These are phyloP conservation scores for Lecanicillium sp. DNA, from an alignment of 2,329 filamentous ascomycete species.

Conservation along the genomic window DNA sequence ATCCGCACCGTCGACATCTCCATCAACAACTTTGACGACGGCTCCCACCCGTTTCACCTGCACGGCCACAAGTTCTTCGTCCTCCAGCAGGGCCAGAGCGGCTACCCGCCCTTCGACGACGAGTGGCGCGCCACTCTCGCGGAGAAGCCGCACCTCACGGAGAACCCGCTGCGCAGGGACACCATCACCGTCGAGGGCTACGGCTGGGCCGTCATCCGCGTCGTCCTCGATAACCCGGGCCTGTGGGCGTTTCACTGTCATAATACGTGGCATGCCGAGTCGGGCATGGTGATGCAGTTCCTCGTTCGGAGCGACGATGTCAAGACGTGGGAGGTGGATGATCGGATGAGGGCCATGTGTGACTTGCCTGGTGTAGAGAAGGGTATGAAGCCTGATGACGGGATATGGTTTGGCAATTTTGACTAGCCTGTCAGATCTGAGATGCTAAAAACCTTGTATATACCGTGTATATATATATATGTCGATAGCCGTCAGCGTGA, in stretches of 20 bases:
- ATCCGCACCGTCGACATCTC: constrained; percentile 47
- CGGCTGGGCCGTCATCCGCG: constrained; percentile 46
- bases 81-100: constrained; percentile 20
- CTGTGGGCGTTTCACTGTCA: constrained; percentile 54
- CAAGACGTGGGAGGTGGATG: constrained; percentile 16
- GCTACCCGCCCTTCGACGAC: constrained; percentile 23
- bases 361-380: constrained; percentile 17
- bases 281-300: constrained; percentile 54
- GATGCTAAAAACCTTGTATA: constrained; percentile 1
- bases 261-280: constrained; percentile 50
- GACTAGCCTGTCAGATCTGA: too few relatives aligned
- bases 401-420: constrained; percentile 26
- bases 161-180: constrained; percentile 28
- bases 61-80: constrained; percentile 54
- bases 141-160: constrained; percentile 13
- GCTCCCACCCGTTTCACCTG: constrained; percentile 40
- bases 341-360: constrained; percentile 20
- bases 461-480: not conserved
- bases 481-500: too few relatives aligned
- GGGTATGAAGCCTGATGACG: constrained; percentile 26
- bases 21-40: constrained; percentile 52
- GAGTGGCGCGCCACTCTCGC: constrained; percentile 18
- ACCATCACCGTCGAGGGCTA: constrained; percentile 46
- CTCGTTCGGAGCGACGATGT: constrained; percentile 23
- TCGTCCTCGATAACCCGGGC: constrained; percentile 50